phyloP scores from a whole-genome alignment of 768 basidiomycete genomes.

The Calocera viscosa region DNA sequence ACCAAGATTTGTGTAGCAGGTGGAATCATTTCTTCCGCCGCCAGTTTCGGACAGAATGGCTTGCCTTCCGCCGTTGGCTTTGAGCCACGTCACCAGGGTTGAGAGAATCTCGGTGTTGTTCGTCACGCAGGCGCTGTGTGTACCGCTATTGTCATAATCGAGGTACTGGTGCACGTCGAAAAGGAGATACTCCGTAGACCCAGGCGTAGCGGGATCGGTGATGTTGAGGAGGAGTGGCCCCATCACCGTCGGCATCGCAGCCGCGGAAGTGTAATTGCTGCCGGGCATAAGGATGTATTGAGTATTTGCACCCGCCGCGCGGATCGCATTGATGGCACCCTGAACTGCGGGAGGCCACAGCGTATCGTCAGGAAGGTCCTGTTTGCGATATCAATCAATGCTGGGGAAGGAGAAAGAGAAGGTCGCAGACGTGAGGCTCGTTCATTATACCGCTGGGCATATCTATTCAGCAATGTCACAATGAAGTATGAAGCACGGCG shows the following conservation, averaged over 20 bases:
- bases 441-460: slow-evolving; percentile 36
- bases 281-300: slow-evolving; percentile 37
- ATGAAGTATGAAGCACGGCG: background rate
- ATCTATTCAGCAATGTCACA: slow-evolving; percentile 1
- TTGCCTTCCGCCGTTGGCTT: slow-evolving; percentile 33
- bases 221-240: slow-evolving; percentile 32
- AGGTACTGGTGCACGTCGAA: slow-evolving; percentile 30
- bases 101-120: slow-evolving; percentile 37
- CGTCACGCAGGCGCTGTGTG: slow-evolving; percentile 23
- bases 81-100: slow-evolving; percentile 35
- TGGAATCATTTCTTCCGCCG: slow-evolving; percentile 27
- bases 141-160: slow-evolving; percentile 20
- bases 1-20: slow-evolving; percentile 24
- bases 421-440: slow-evolving; percentile 39
- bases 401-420: background rate
- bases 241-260: slow-evolving; percentile 31
- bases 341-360: slow-evolving; percentile 36
- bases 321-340: slow-evolving; percentile 54
- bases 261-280: slow-evolving; percentile 31
- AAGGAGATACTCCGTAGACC: slow-evolving; percentile 30
- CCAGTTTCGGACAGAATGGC: slow-evolving; percentile 37
- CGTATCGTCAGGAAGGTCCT: slow-evolving; percentile 26
- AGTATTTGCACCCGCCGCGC: slow-evolving; percentile 44
- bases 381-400: slow-evolving; percentile 25
- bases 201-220: slow-evolving; percentile 30